Percentiles rank a stretch among this genome's conserved stretches.
phyloP scores from a whole-genome alignment of 2,329 filamentous ascomycete genomes.

The Plenodomus biglobosus region DNA sequence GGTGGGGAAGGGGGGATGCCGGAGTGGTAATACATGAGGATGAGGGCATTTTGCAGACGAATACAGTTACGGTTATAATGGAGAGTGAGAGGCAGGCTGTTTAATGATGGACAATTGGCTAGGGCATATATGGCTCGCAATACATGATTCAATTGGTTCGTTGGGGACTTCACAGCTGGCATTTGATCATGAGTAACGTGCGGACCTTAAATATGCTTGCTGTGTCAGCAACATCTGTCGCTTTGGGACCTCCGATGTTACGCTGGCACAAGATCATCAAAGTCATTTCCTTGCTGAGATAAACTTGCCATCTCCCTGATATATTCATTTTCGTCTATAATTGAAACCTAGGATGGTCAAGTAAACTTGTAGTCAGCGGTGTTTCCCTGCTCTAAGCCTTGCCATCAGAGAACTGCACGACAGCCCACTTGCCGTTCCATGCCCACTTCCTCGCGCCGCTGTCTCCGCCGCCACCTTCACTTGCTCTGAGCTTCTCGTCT shows the following conservation, averaged over 20 bases:
- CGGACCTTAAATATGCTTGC: too few species aligned
- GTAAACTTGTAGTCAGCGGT: too few species aligned
- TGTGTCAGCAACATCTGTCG: too few species aligned
- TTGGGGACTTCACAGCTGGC: not conserved
- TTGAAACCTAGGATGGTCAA: too few species aligned
- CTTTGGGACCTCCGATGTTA: too few species aligned
- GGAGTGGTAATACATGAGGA: not conserved
- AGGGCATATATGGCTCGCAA: not conserved
- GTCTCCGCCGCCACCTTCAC: slow-evolving; percentile 70
- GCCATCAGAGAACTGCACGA: slow-evolving; percentile 80
- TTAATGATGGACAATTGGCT: not conserved
- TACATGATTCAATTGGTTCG: not conserved
- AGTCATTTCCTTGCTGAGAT: too few species aligned
- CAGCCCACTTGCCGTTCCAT: slow-evolving; percentile 95
- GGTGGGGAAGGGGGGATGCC: not conserved
- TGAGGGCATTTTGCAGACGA: slow-evolving; percentile 6
- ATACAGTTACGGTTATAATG: slow-evolving; percentile 9
- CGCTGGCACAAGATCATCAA: too few species aligned
- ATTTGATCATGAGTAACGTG: not conserved
- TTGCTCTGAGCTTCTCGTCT: slow-evolving; percentile 75
- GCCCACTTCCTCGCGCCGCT: slow-evolving; percentile 78
- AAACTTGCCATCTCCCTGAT: too few species aligned
- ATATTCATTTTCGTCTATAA: too few species aligned
- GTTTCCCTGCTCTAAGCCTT: slow-evolving; percentile 51
- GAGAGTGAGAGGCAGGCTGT: not conserved